These are phyloP conservation scores for Trypanosoma cruzi DNA, from an alignment of 208 protist species.

Conservation along the genomic window DNA sequence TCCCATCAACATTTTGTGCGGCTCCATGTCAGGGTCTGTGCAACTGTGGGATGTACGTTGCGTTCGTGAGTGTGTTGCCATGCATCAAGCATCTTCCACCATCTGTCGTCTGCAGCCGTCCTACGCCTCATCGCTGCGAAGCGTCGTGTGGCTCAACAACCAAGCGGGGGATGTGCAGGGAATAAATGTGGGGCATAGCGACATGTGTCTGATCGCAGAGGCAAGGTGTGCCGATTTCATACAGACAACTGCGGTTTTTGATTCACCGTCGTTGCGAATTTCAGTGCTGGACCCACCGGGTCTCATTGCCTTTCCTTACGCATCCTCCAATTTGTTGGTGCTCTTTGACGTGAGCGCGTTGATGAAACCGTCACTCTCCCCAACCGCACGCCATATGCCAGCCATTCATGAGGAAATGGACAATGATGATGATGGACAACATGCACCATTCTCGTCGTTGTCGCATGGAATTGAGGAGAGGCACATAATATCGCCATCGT, in stretches of 20 bases:
- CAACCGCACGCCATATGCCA: not conserved
- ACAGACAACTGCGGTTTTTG: conserved; percentile 32
- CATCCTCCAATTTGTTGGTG: conserved; percentile 37
- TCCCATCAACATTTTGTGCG: conserved; percentile 41
- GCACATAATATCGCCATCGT: not conserved
- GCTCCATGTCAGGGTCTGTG: conserved; percentile 43
- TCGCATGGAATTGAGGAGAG: not conserved
- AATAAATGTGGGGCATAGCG: conserved; percentile 21
- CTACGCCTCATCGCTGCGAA: not conserved
- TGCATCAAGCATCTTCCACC: conserved; percentile 20
- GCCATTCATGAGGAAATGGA: conserved; percentile 6
- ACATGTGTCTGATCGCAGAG: conserved; percentile 20
- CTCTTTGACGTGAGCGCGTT: conserved; percentile 21
- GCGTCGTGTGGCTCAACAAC: conserved; percentile 28
- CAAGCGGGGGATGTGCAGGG: conserved; percentile 25
- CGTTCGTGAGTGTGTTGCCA: conserved; percentile 27
- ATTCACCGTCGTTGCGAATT: conserved; percentile 37
- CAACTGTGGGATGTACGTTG: conserved; percentile 69
- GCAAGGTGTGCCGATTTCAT: conserved; percentile 31
- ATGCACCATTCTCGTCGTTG: not conserved
- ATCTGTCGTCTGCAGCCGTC: conserved; percentile 31
- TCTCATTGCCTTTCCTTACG: conserved; percentile 43
- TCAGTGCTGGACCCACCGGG: conserved; percentile 29
- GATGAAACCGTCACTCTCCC: not conserved
- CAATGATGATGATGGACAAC: not conserved